Conservation (phyloP, 202 grass and related monocot species). For the Dendrocalamus latiflorus region DNA sequence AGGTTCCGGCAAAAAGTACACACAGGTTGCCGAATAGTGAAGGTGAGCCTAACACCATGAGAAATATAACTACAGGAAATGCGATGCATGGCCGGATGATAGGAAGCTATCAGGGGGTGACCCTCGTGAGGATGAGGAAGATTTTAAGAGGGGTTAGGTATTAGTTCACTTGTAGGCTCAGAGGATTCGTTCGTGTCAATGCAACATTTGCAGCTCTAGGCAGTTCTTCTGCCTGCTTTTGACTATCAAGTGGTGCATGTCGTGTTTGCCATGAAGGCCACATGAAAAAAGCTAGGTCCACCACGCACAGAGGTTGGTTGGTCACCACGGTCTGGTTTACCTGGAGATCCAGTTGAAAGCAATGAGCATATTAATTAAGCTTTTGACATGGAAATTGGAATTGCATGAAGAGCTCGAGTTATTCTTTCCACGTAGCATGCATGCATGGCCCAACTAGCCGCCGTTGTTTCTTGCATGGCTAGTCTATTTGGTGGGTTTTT, state of each 20-base stretch:
- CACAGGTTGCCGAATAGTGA: constrained; percentile 11
- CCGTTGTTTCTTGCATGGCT: background rate
- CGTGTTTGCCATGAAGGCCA: constrained; percentile 1
- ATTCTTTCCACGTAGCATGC: background rate
- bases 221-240: background rate
- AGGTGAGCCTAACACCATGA: constrained; percentile 21
- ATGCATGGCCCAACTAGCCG: background rate
- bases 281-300: constrained; percentile 16
- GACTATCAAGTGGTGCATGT: background rate
- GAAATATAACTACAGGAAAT: background rate
- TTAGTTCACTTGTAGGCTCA: constrained; percentile 7
- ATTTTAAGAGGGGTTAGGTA: constrained; percentile 4
- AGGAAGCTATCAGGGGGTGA: background rate
- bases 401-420: no score
- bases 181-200: background rate
- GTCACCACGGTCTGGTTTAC: background rate
- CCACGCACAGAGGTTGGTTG: background rate
- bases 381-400: no score
- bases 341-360: background rate
- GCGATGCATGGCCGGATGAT: background rate
- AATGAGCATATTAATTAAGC: background rate
- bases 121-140: background rate
- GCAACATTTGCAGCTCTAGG: background rate
- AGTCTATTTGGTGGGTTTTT: no score
- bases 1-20: constrained; percentile 10